These are phyloP conservation scores for Boletus patriciae DNA, from an alignment of 768 basidiomycete species.

Conservation along the genomic window DNA sequence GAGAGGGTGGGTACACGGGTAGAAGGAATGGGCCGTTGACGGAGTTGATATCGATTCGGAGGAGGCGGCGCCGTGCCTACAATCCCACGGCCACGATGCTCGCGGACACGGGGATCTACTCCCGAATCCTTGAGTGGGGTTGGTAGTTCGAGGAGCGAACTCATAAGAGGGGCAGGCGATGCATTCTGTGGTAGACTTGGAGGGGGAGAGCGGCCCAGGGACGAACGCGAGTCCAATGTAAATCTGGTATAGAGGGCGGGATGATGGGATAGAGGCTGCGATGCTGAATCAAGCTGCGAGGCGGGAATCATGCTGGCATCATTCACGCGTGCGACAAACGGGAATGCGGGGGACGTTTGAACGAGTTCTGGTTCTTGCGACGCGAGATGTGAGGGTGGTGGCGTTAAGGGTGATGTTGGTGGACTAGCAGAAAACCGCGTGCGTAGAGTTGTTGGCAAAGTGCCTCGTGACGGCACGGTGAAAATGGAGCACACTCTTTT, in stretches of 20 bases:
- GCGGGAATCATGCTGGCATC: slow-evolving; percentile 35
- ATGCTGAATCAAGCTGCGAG: slow-evolving; percentile 39
- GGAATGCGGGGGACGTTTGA: slow-evolving; percentile 45
- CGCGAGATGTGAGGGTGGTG: slow-evolving; percentile 23
- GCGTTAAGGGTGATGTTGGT: slow-evolving; percentile 32
- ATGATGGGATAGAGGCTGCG: slow-evolving; percentile 29
- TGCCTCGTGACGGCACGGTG: slow-evolving; percentile 3
- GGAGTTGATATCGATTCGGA: slow-evolving; percentile 31
- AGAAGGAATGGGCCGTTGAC: slow-evolving; percentile 27
- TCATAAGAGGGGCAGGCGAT: slow-evolving; percentile 7
- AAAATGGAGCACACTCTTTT: slow-evolving; percentile 17
- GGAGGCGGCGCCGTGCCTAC: slow-evolving; percentile 5
- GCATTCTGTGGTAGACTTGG: slow-evolving; percentile 5
- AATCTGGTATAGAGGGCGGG: slow-evolving; percentile 40
- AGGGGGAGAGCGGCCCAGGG: slow-evolving; percentile 2
- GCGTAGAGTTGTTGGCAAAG: slow-evolving; percentile 6
- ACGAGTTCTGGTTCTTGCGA: slow-evolving; percentile 50
- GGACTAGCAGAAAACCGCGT: slow-evolving; percentile 19
- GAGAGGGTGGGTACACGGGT: slow-evolving; percentile 14
- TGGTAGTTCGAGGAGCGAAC: slow-evolving; percentile 10
- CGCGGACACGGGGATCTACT: slow-evolving; percentile 5
- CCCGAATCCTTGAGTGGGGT: slow-evolving; percentile 8
- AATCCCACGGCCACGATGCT: slow-evolving; percentile 11
- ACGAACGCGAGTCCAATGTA: slow-evolving; percentile 30
- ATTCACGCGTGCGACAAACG: slow-evolving; percentile 30